Evolutionary conservation across 1,139 yeast genomes (phyloP).

Genomic region (Yamadazyma taylorii): DNA sequence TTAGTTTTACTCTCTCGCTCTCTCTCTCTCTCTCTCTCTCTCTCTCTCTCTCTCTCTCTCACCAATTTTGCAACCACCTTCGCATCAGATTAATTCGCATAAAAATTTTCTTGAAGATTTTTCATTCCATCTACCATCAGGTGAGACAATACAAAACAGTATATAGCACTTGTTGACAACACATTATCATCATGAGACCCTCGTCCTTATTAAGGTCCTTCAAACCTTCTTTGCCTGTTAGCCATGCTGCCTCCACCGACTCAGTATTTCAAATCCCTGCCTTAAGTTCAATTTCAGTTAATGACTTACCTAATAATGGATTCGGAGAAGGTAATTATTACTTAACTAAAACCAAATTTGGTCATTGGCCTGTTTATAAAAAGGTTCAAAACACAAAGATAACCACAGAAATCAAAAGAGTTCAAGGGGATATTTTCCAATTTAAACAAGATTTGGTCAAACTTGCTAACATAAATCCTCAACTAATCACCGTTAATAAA

Average conservation of each 20-base stretch:
- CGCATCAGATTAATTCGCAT: not conserved
- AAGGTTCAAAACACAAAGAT: conserved; percentile 54
- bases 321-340: conserved; percentile 50
- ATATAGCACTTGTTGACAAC: too few species aligned
- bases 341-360: conserved; percentile 54
- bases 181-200: conserved; percentile 35
- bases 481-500: conserved; percentile 39
- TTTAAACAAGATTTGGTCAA: conserved; percentile 59
- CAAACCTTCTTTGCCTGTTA: conserved; percentile 24
- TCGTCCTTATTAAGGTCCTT: conserved; percentile 26
- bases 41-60: too few species aligned
- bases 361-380: conserved; percentile 70
- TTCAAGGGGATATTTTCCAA: conserved; percentile 59
- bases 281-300: conserved; percentile 24
- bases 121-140: not conserved
- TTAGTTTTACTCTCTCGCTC: too few species aligned
- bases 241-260: conserved; percentile 13
- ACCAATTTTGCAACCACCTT: not conserved
- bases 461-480: conserved; percentile 43
- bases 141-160: too few species aligned
- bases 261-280: conserved; percentile 29
- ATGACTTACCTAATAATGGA: conserved; percentile 37
- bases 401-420: conserved; percentile 63
- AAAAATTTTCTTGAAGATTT: conserved; percentile 2
- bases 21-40: too few species aligned